Evolutionary conservation across 257 asterid genomes (phyloP).

Genomic region (Nicotiana sylvestris): DNA sequence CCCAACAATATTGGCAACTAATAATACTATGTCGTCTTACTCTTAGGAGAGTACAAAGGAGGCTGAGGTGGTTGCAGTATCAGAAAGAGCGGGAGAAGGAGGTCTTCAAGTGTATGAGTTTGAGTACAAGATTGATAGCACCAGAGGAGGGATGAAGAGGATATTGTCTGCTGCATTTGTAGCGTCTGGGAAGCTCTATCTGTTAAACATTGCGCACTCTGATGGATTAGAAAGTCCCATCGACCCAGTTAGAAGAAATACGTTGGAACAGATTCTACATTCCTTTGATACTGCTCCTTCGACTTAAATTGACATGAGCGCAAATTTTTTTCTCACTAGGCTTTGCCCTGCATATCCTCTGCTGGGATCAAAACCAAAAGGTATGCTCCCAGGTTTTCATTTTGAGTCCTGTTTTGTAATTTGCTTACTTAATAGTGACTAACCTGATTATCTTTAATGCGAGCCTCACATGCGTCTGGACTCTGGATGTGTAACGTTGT

Average conservation of each 20-base stretch:
- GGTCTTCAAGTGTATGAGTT: conserved; percentile 85
- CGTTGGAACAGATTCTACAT: conserved; percentile 71
- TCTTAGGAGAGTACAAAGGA: conserved; percentile 80
- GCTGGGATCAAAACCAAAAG: background rate
- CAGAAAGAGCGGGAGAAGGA: conserved; percentile 52
- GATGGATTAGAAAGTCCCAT: conserved; percentile 65
- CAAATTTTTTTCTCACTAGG: background rate
- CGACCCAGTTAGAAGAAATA: conserved; percentile 40
- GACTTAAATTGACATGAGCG: conserved; percentile 22
- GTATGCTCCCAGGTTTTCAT: background rate
- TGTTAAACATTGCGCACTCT: conserved; percentile 62
- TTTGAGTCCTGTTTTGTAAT: background rate
- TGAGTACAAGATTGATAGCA: conserved; percentile 88
- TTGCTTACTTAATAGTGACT: background rate
- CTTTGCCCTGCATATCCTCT: background rate
- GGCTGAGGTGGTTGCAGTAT: conserved; percentile 73
- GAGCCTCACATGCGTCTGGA: background rate
- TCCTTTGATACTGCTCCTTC: conserved; percentile 59
- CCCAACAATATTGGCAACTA: background rate
- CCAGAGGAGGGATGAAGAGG: conserved; percentile 86
- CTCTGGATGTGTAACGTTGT: background rate
- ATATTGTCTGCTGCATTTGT: conserved; percentile 89
- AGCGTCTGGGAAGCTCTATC: conserved; percentile 71
- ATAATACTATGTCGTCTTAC: background rate
- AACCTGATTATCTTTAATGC: background rate